phyloP scores from a whole-genome alignment of 495 filamentous ascomycete genomes.

The Cercophora newfieldiana region DNA sequence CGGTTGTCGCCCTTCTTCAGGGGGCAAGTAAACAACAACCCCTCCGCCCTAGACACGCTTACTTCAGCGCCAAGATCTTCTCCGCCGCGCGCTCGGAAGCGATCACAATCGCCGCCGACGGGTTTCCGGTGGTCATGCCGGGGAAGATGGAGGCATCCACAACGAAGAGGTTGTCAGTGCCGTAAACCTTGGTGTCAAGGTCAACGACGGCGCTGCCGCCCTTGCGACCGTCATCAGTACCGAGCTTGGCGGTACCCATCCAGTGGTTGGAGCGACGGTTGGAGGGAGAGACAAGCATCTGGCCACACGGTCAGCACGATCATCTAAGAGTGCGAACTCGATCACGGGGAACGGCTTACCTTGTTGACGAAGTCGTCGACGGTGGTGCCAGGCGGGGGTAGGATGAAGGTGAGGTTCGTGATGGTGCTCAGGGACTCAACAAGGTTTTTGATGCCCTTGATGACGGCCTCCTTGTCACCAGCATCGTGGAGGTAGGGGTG shows the following conservation, averaged over 20 bases:
- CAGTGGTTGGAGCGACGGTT: slow-evolving; percentile 69
- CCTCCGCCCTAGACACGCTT: not conserved
- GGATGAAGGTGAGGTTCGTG: slow-evolving; percentile 54
- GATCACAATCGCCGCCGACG: slow-evolving; percentile 59
- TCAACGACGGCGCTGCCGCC: slow-evolving; percentile 69
- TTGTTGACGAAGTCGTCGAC: slow-evolving; percentile 55
- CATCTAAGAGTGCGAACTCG: not conserved
- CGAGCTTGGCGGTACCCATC: slow-evolving; percentile 63
- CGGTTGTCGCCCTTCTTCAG: not conserved
- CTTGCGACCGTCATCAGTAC: slow-evolving; percentile 62
- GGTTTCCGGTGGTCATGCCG: slow-evolving; percentile 61
- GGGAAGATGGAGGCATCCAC: slow-evolving; percentile 67
- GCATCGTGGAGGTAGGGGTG: slow-evolving; percentile 54
- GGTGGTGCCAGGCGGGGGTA: slow-evolving; percentile 54
- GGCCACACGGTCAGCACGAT: not conserved
- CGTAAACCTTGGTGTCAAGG: slow-evolving; percentile 68
- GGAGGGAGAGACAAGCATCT: slow-evolving; percentile 54
- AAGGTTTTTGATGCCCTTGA: slow-evolving; percentile 60
- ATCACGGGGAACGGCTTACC: slow-evolving; percentile 14
- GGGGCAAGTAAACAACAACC: not conserved
- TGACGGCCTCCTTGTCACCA: slow-evolving; percentile 53
- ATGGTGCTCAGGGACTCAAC: slow-evolving; percentile 55
- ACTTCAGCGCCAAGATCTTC: slow-evolving; percentile 27
- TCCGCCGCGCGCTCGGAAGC: slow-evolving; percentile 57
- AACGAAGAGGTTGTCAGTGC: slow-evolving; percentile 68